Evolutionary conservation across 208 protist species (phyloP), one percentile per base, ranked within the genome.

Genomic region (Acanthamoeba divionensis): DNA sequence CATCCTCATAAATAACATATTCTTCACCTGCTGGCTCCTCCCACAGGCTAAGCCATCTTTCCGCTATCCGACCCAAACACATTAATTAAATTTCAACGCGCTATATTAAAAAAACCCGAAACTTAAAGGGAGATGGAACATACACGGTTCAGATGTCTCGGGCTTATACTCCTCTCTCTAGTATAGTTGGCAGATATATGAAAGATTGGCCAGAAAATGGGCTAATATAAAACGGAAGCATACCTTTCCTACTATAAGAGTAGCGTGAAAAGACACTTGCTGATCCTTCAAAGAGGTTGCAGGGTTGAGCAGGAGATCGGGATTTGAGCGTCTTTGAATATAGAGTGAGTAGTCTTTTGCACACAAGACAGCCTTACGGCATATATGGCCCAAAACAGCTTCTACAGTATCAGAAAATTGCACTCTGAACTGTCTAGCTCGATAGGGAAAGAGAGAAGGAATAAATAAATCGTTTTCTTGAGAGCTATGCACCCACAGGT

Each of bases 391-490:
- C 66, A 75, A 45, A 18, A 75, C n/a, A 45, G 26, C 31, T 45
- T 75, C 66, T n/a, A 38, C 66, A 38, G 66, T 41, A 24, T 75
- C 66, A n/a, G 66, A 52, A 45, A 75, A 75, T 38, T 75, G 66
- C 4, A 75, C 36, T 41, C 36, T 1, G 36, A 41, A 41, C 36
- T 41, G 36, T 41, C 36, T 41, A 41, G 36, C 36, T 41, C 36
- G 36, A 41, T 41, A 41, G 2, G 36, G 36, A 41, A 41, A 41
- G 36, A 5, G 36, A 41, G 36, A 41, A 41, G 36, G 36, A 41
- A 41, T 41, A 5, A 41, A 41, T 41, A 41, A 5, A 41, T 41
- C 5, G 5, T 41, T 41, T 41, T 5, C 5, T 41, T 41, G 1
- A 41, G 36, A 5, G 36, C 36, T n/a, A n/a, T n/a, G n/a, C n/a